A percentile compares a stretch with the other conserved stretches of the same genome.
phyloP scores from a whole-genome alignment of 2,329 filamentous ascomycete species.

The Thyridium curvatum region DNA sequence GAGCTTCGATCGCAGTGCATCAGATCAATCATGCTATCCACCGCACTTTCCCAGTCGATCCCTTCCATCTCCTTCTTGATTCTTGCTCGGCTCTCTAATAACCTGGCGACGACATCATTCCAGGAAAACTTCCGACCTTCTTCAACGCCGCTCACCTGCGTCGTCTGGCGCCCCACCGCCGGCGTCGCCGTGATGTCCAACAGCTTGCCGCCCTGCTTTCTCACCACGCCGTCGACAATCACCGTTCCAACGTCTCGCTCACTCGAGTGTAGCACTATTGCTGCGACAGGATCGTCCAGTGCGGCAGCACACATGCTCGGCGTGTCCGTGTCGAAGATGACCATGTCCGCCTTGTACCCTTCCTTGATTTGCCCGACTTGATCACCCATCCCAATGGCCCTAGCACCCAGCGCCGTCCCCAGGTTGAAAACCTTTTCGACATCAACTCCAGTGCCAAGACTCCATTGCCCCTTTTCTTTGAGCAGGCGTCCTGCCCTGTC shows the following conservation, averaged over 20 bases:
- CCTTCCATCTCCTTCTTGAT: background rate
- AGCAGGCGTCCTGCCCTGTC: constrained; percentile 19
- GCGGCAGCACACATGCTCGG: constrained; percentile 29
- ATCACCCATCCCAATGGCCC: constrained; percentile 31
- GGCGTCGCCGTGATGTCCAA: constrained; percentile 1
- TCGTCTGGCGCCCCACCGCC: background rate
- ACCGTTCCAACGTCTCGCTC: constrained; percentile 33
- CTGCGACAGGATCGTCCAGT: constrained; percentile 32
- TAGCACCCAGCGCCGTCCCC: constrained; percentile 38
- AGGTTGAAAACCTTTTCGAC: constrained; percentile 41
- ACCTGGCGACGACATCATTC: constrained; percentile 2
- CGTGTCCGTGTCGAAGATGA: constrained; percentile 33
- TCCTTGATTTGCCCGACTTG: constrained; percentile 36
- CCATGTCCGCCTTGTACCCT: constrained; percentile 40
- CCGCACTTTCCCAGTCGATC: constrained; percentile 1
- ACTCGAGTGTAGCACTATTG: constrained; percentile 33
- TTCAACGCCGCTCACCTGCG: background rate
- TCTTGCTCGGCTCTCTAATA: constrained; percentile 2
- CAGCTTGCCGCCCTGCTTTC: constrained; percentile 25
- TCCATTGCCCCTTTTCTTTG: constrained; percentile 14
- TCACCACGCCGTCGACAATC: constrained; percentile 31
- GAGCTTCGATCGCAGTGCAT: background rate
- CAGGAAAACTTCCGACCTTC: constrained; percentile 1
- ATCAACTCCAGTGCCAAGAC: constrained; percentile 17
- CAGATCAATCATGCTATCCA: constrained; percentile 2